Base-by-base conservation (phyloP, 2,329 filamentous ascomycete genomes). In the Sordariomycetes sp. region DNA sequence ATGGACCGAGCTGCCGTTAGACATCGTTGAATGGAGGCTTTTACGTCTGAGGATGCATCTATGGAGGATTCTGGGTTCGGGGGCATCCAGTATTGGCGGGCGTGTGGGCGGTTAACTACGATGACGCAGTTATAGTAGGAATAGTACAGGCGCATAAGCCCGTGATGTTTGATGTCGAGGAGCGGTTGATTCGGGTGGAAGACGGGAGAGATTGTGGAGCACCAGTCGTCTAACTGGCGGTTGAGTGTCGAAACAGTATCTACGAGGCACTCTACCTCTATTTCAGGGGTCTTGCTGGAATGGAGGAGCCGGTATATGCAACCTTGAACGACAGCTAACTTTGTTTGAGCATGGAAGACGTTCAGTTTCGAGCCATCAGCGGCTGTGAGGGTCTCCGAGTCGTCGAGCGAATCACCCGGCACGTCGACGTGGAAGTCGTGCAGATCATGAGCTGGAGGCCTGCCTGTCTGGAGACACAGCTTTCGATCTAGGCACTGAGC, bases 351-450 rank as follows among this genome's bases (percentile, higher is more conserved):
- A 39, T 39, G 12, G 17, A 39, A 39, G 15, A 39, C 5, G 36
- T 39, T 39, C 36, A 39, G 15, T 39, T 12, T 39, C 5, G 36
- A 39, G 36, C 36, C 36, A 39, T 39, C 36, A 6, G 8, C 36
- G 36, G 36, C 36, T 39, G 10, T 13, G 36, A 39, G 12, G 36
- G 17, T 13, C 36, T 39, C 36, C 36, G 36, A 13, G 36, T 39
- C 36, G 17, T 39, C 36, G 36, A 39, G 36, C 15, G 57, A 48
- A 32, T 56, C 56, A 35, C 35, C 10, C 25, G 63, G 64, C 35
- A 65, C 36, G 34, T 61, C 61, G 10, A 62, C 63, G 55, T 66
- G 62, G 60, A 65, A 65, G 36, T 66, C 64, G n/a, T 65, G 64
- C 24, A 65, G 63, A 35, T 66, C 62, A 58, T 65, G 64, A 7